Percentiles rank a stretch among this genome's conserved stretches.
These are phyloP conservation scores for Populus euphratica DNA, from an alignment of 345 rosid genomes.

Conservation along the genomic window DNA sequence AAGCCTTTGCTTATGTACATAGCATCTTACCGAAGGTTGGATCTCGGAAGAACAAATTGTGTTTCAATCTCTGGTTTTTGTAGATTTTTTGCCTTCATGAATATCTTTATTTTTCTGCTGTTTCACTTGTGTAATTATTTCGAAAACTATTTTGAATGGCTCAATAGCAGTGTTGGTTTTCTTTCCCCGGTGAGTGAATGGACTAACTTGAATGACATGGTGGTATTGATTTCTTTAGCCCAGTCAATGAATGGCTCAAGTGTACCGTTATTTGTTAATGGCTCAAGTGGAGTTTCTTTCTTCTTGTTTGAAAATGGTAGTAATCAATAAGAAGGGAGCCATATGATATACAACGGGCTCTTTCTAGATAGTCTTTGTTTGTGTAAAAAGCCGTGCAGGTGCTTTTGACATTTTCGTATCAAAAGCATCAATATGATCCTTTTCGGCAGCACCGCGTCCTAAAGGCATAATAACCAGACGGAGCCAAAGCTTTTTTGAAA, in stretches of 20 bases:
- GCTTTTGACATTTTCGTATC: neutral
- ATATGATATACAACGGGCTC: too few species aligned
- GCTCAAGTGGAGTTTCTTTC: neutral
- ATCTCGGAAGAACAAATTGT: conserved; percentile 14
- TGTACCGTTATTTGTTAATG: too few species aligned
- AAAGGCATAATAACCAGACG: neutral
- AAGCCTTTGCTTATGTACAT: conserved; percentile 28
- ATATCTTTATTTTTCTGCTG: neutral
- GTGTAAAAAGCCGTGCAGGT: too few species aligned
- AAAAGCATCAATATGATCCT: neutral
- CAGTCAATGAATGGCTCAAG: neutral
- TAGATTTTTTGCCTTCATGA: conserved; percentile 5
- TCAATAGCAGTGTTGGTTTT: neutral
- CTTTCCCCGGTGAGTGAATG: neutral
- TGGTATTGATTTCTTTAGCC: neutral
- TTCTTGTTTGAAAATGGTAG: neutral
- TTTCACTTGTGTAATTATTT: neutral
- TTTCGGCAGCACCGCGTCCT: neutral
- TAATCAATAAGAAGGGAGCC: neutral
- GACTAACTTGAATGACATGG: neutral
- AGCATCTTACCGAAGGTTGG: conserved; percentile 11
- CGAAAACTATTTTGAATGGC: neutral
- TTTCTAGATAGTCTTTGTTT: too few species aligned
- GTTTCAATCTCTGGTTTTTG: conserved; percentile 6
- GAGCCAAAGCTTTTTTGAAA: neutral